phyloP scores from a whole-genome alignment of 2,329 filamentous ascomycete species.

The Phoma herbarum region DNA sequence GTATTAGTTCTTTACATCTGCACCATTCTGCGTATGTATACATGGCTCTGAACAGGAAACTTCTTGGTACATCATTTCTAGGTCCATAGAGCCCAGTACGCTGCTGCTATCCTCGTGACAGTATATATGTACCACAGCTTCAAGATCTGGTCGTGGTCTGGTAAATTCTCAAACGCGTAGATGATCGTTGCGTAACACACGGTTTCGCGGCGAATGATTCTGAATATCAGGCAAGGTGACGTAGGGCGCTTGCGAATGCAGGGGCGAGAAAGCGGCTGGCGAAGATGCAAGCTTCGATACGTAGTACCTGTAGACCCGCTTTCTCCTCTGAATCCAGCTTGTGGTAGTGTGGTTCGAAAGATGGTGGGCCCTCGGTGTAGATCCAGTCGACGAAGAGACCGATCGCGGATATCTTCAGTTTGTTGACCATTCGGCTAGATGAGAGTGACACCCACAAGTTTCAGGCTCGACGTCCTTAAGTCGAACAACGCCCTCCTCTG shows the following conservation, averaged over 20 bases:
- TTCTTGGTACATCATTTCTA: background rate
- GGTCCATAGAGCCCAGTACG: no score
- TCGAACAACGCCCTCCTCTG: background rate
- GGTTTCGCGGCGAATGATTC: background rate
- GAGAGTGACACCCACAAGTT: background rate
- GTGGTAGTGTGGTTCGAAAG: background rate
- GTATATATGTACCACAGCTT: background rate
- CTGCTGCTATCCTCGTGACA: background rate
- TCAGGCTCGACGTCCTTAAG: background rate
- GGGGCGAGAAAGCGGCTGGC: background rate
- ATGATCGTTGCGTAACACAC: background rate
- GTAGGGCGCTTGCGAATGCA: background rate
- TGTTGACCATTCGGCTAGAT: no score
- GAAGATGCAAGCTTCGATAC: background rate
- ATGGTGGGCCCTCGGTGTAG: background rate
- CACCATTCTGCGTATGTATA: background rate
- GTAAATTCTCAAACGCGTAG: background rate
- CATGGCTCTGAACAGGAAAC: background rate
- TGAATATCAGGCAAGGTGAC: background rate
- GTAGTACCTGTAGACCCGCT: background rate
- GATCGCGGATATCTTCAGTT: background rate
- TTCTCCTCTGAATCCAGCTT: background rate
- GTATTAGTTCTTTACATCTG: background rate
- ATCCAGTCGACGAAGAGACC: background rate
- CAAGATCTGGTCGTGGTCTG: background rate